These are phyloP conservation scores for Plantago ovata DNA, from an alignment of 257 asterid genomes.

Conservation along the genomic window DNA sequence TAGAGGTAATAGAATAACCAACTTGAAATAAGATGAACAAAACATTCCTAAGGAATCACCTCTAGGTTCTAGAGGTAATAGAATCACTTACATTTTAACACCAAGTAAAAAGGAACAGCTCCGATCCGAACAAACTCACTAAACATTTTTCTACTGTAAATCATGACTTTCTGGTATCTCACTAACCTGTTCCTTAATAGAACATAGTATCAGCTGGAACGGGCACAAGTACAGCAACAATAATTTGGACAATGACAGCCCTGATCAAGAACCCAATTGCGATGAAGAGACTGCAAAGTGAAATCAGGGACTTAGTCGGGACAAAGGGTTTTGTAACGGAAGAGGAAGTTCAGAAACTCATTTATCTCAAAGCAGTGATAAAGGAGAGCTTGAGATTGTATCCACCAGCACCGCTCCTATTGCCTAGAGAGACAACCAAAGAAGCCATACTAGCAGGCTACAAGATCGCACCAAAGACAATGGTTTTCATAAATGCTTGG, in stretches of 20 bases:
- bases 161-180: too few relatives aligned
- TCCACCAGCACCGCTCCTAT: slow-evolving; percentile 20
- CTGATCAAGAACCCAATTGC: slow-evolving; percentile 7
- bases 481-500: slow-evolving; percentile 23
- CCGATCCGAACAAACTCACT: too few relatives aligned
- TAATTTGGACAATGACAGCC: slow-evolving; percentile 18
- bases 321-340: slow-evolving; percentile 9
- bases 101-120: too few relatives aligned
- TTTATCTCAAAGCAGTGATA: slow-evolving; percentile 22
- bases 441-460: slow-evolving; percentile 17
- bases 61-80: too few relatives aligned
- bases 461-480: slow-evolving; percentile 19
- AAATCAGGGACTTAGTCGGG: slow-evolving; percentile 10
- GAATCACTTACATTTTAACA: too few relatives aligned
- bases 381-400: slow-evolving; percentile 10
- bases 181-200: background rate
- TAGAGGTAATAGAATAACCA: too few relatives aligned
- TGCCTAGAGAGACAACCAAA: slow-evolving; percentile 22
- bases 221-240: background rate
- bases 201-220: slow-evolving; percentile 20
- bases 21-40: too few relatives aligned
- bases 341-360: slow-evolving; percentile 17
- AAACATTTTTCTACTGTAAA: too few relatives aligned
- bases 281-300: slow-evolving; percentile 13
- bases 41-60: too few relatives aligned